Base-by-base conservation (phyloP, 2,329 filamentous ascomycete genomes). In the Sporothrix pseudoabietina region DNA sequence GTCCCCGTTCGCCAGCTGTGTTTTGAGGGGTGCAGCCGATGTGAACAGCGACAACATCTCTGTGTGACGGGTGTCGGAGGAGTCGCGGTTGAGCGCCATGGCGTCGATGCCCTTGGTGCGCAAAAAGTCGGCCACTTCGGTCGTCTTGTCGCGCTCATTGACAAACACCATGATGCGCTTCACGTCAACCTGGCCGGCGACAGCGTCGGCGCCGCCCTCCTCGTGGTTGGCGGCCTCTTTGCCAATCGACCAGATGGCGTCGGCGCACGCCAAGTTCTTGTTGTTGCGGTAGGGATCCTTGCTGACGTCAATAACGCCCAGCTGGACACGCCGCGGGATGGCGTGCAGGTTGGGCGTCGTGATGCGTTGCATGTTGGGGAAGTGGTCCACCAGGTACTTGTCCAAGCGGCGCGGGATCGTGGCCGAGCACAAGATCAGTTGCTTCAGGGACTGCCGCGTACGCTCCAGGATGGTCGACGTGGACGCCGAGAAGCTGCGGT, bases 281-380 rank as follows among this genome's bases (percentile, higher is more conserved):
- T 97, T 98, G 79, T 96, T 94, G 75, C 90, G 90, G 83, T 98
- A 99, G 0, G 94, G 94, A n/a, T 97, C 91, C 77, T 92, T 93
- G 76, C 95, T 91, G 16, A 97, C 92, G 79, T 99, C 94, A 39
- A 99, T 90, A 49, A 98, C 94, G 73, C 94, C 94, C 4, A 99
- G 89, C 80, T 98, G 95, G 0, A 99, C 94, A 77, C 96, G 91
- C 57, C 96, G 91, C 2, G 96, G 96, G 77, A 99, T 97, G 74
- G 96, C 94, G 82, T 99, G 96, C 0, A 99, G 87, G 79, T 98
- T 98, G 0, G 96, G 96, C 0, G 96, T 99, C 0, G 95, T 95
- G 75, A 99, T 90, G 75, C 96, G 92, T 63, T 87, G 85, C 83
- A 97, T 94, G 77, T 92, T 87, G 0, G 96, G 95, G 81, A 94